Percentiles rank a stretch among this genome's conserved stretches.
These are phyloP conservation scores for Akanthomyces dipterigenus DNA, from an alignment of 2,329 filamentous ascomycete species.

Conservation along the genomic window DNA sequence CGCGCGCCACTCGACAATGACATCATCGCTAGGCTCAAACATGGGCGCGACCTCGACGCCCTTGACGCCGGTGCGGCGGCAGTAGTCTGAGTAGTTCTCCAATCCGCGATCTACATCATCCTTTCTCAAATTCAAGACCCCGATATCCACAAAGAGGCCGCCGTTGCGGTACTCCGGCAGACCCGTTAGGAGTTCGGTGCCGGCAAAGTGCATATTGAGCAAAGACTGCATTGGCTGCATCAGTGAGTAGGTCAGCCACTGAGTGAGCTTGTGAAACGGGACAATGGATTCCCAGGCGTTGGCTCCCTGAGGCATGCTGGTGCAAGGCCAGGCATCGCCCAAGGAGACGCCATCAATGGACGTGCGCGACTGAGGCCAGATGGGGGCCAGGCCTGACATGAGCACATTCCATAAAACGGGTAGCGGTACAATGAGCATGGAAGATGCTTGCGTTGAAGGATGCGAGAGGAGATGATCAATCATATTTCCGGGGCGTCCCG, in stretches of 20 bases:
- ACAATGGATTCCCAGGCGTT: slow-evolving; percentile 69
- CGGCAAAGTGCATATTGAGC: slow-evolving; percentile 73
- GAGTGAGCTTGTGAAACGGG: slow-evolving; percentile 89
- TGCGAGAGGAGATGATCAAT: slow-evolving; percentile 92
- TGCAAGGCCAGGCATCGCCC: slow-evolving; percentile 91
- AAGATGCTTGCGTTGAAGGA: slow-evolving; percentile 80
- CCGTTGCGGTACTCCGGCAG: slow-evolving; percentile 91
- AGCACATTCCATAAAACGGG: slow-evolving; percentile 87
- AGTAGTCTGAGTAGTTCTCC: slow-evolving; percentile 56
- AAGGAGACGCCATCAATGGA: slow-evolving; percentile 80
- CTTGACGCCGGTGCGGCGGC: slow-evolving; percentile 62
- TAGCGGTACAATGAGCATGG: slow-evolving; percentile 77
- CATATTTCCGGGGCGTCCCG: slow-evolving; percentile 87
- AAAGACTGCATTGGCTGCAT: slow-evolving; percentile 86
- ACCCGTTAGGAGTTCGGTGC: slow-evolving; percentile 75
- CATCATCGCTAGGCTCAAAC: slow-evolving; percentile 54
- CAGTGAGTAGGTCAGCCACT: slow-evolving; percentile 90
- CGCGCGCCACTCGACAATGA: slow-evolving; percentile 60
- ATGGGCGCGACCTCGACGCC: slow-evolving; percentile 48
- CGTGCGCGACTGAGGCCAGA: slow-evolving; percentile 85
- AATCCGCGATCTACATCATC: slow-evolving; percentile 65
- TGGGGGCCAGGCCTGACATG: slow-evolving; percentile 76
- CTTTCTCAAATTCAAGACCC: slow-evolving; percentile 68
- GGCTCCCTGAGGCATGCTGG: slow-evolving; percentile 64
- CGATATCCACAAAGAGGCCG: slow-evolving; percentile 78